phyloP scores from a whole-genome alignment of 2,329 filamentous ascomycete species.

The Cladosporium phlei region DNA sequence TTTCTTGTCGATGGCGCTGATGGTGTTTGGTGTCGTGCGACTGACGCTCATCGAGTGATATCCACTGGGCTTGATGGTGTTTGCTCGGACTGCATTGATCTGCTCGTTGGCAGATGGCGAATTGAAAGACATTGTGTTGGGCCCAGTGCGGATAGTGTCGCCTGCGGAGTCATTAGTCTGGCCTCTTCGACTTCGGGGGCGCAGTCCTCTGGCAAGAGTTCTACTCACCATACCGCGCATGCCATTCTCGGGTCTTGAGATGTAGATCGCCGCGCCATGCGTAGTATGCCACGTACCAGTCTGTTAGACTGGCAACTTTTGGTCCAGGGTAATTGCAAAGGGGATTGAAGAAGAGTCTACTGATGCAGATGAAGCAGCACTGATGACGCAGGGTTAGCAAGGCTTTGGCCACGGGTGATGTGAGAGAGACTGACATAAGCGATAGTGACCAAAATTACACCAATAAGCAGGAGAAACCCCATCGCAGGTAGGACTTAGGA shows the following conservation, averaged over 20 bases:
- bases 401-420: too few species aligned
- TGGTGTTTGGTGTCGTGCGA: conserved; percentile 18
- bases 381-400: too few species aligned
- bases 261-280: conserved; percentile 18
- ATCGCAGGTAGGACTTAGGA: too few species aligned
- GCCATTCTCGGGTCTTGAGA: neutral
- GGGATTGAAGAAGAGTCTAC: conserved; percentile 36
- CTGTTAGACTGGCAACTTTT: conserved; percentile 20
- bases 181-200: neutral
- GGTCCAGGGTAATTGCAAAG: conserved; percentile 42
- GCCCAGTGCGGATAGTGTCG: conserved; percentile 30
- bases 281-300: conserved; percentile 16
- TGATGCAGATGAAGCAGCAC: neutral
- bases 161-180: conserved; percentile 25
- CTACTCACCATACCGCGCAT: neutral
- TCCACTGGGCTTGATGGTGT: conserved; percentile 14
- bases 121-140: conserved; percentile 35
- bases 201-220: neutral
- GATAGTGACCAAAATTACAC: too few species aligned
- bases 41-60: conserved; percentile 19
- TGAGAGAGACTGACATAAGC: too few species aligned
- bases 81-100: conserved; percentile 23
- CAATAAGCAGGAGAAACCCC: neutral
- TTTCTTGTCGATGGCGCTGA: conserved; percentile 19
- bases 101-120: conserved; percentile 22